Evolutionary conservation across 2,329 filamentous ascomycete genomes (phyloP), one percentile per base, ranked within the genome.

Genomic region (Xylaria sp.): DNA sequence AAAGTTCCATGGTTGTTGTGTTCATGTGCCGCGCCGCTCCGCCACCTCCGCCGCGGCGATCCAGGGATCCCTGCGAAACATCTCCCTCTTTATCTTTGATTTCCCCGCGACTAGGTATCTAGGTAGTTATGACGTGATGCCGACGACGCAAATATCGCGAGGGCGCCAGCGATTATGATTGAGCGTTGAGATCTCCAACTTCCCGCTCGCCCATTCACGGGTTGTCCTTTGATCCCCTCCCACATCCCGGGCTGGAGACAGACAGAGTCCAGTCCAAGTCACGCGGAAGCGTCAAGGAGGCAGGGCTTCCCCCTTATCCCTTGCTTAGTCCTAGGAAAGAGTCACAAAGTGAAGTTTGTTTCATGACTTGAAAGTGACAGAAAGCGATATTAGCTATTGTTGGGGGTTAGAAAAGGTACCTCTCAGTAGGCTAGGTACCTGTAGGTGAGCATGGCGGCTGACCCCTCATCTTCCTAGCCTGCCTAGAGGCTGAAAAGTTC

Each of bases 11-110:
- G n/a, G 13, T 7, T 39, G 62, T 25, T 5, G 28, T 28, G 28
- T 61, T 52, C 66, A 66, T 59, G 66, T 61, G 66, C 52, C 39
- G 52, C 20, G 41, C 4, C 39, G 62, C 55, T 52, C 58, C 67
- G 62, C 63, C 62, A 64, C 67, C 63, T 62, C 62, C 66, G 52
- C 62, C 46, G 54, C 46, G 48, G 59, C 63, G 54, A 62, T 66
- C 58, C 55, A 49, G 58, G 63, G 63, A 63, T 55, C 67, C 63
- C 64, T 62, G 58, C 62, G 20, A 61, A 68, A 55, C 18, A 8
- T 23, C 25, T 49, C 28, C n/a, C 49, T 39, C 31, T 20, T 23
- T 61, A 13, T 49, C 7, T 48, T 23, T 18, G 7, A 18, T 57
- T 13, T 33, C 20, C 28, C 28, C 43, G 23, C 31, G 25, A 3